Base-by-base conservation (phyloP, 2,329 filamentous ascomycete species). In the Penicillium sp. region DNA sequence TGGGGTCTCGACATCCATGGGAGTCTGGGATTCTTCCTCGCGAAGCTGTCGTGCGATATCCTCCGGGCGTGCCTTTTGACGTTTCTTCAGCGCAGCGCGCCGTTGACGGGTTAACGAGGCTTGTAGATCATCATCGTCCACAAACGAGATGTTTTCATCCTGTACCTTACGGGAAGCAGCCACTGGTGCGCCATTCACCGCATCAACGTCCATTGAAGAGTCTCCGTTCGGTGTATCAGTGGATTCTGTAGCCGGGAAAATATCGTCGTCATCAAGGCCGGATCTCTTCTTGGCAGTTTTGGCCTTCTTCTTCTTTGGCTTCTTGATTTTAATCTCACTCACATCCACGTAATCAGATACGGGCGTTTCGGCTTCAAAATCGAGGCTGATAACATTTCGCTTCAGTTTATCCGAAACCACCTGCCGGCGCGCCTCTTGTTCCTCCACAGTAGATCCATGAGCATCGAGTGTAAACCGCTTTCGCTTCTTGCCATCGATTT, bases 111-210 rank as follows among this genome's bases (percentile, higher is more conserved):
- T 91, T 38, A 99, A 83, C 4, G 90, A 91, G 29, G 91, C 89
- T 78, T 97, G 94, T 5, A 99, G 83, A 71, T 97, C 93, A 47
- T 98, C 94, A 66, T 99, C 95, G 66, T 98, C 95, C 23, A 91
- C 88, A 70, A 96, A 90, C 0, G 86, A 87, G 35, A 88, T 83
- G 31, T 91, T 85, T 11, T 90, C 84, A 11, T 85, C 84, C 58
- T 87, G 85, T 59, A 86, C 83, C 76, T 91, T 95, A 72, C 85
- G 88, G 64, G 78, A 78, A 11, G 78, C 69, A 4, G 72, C 67
- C 11, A 77, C 74, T 3, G 72, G 63, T 5, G 75, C 72, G 7
- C 71, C 74, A 30, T 79, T 77, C n/a, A 79, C 82, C 4, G 82
- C 81, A 70, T 97, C 93, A 11, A 96, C 72, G 1, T 96, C 91